These are phyloP conservation scores for Quillaja saponaria DNA, from an alignment of 306 rosid species.

Conservation along the genomic window DNA sequence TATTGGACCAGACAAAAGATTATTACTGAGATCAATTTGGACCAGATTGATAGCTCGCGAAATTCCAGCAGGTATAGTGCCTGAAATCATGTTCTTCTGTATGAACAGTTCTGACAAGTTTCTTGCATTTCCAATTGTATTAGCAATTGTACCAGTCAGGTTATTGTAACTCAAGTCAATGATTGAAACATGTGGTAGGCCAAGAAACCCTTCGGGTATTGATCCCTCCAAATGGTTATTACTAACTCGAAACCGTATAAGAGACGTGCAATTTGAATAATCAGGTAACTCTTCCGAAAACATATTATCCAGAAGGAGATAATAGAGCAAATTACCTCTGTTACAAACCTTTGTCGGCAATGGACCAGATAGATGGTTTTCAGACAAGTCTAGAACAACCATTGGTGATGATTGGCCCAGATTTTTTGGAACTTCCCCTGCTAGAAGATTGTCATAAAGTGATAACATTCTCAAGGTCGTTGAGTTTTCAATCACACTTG, in stretches of 20 bases:
- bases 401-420: conserved; percentile 70
- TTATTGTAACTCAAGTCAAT: conserved; percentile 71
- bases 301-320: conserved; percentile 68
- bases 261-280: conserved; percentile 56
- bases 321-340: conserved; percentile 64
- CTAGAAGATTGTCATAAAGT: conserved; percentile 70
- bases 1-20: conserved; percentile 73
- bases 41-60: conserved; percentile 65
- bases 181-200: conserved; percentile 76
- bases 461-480: conserved; percentile 61
- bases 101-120: conserved; percentile 80
- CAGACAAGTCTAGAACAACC: conserved; percentile 80
- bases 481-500: conserved; percentile 65
- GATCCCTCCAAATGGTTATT: conserved; percentile 63
- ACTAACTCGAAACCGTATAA: conserved; percentile 81
- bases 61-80: conserved; percentile 65
- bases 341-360: conserved; percentile 73
- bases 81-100: conserved; percentile 81
- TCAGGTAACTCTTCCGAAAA: conserved; percentile 77
- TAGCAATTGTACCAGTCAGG: conserved; percentile 60
- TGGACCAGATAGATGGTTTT: conserved; percentile 69
- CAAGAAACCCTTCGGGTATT: conserved; percentile 65
- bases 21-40: conserved; percentile 82
- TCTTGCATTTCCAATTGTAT: conserved; percentile 51
- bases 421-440: conserved; percentile 65